A percentile compares a stretch with the other conserved stretches of the same genome.
These are phyloP conservation scores for Combretum micranthum DNA, from an alignment of 345 rosid species.

Conservation along the genomic window DNA sequence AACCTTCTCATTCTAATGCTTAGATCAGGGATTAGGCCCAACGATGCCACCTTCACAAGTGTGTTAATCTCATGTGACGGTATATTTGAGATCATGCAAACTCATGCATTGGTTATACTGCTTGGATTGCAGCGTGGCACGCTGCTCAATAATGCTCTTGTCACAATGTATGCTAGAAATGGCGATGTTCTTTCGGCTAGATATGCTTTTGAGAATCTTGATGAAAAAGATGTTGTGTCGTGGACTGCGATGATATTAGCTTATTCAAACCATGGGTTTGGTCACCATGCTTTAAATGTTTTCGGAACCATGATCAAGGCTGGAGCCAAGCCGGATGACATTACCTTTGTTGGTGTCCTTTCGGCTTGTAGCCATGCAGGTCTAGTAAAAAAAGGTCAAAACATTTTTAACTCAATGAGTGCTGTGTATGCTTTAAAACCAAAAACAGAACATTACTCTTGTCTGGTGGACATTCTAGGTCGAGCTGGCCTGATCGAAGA, in stretches of 20 bases:
- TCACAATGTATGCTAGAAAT: slow-evolving; percentile 26
- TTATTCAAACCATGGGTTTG: slow-evolving; percentile 34
- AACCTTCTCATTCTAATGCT: slow-evolving; percentile 24
- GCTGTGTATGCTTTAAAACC: slow-evolving; percentile 23
- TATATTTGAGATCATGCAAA: slow-evolving; percentile 21
- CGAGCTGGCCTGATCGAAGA: slow-evolving; percentile 27
- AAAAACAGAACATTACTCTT: slow-evolving; percentile 33
- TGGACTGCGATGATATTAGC: slow-evolving; percentile 40
- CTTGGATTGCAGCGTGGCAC: slow-evolving; percentile 25
- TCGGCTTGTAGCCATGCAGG: slow-evolving; percentile 38
- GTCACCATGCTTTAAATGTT: slow-evolving; percentile 20
- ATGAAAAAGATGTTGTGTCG: slow-evolving; percentile 29
- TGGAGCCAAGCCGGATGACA: slow-evolving; percentile 29
- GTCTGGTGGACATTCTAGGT: slow-evolving; percentile 37
- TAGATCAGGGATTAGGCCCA: slow-evolving; percentile 16
- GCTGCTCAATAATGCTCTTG: slow-evolving; percentile 24
- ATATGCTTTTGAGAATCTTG: slow-evolving; percentile 20
- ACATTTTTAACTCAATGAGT: slow-evolving; percentile 23
- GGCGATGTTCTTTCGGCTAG: slow-evolving; percentile 30
- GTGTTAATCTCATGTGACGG: slow-evolving; percentile 22
- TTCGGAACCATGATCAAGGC: slow-evolving; percentile 29
- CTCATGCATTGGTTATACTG: slow-evolving; percentile 25
- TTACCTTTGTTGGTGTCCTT: slow-evolving; percentile 32
- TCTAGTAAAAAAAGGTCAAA: slow-evolving; percentile 25
- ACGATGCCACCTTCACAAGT: slow-evolving; percentile 29